These are phyloP conservation scores for Aspergillus avenaceus DNA, from an alignment of 495 filamentous ascomycete genomes.

Conservation along the genomic window DNA sequence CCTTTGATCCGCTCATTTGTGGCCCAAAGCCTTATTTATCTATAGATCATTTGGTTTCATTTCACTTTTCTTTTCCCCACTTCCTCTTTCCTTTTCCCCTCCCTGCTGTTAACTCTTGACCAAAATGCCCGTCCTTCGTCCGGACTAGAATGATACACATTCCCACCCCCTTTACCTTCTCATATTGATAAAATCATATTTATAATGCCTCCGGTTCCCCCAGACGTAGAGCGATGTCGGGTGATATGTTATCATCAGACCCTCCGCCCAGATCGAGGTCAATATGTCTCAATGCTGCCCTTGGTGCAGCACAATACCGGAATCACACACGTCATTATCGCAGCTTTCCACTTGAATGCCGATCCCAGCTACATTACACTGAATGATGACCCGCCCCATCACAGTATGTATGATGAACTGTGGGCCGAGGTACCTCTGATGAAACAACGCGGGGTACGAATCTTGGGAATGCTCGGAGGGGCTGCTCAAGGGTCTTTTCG, in stretches of 20 bases:
- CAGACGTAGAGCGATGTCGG: conserved; percentile 32
- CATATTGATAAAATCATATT: neutral
- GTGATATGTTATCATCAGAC: conserved; percentile 74
- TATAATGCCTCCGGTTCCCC: conserved; percentile 31
- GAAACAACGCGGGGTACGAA: conserved; percentile 60
- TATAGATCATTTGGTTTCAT: no score
- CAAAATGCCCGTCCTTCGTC: neutral
- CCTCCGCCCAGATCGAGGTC: conserved; percentile 45
- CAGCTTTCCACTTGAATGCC: conserved; percentile 76
- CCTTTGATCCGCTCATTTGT: no score
- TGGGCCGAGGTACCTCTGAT: conserved; percentile 69
- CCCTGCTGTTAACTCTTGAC: neutral
- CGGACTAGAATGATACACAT: neutral
- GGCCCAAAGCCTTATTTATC: no score
- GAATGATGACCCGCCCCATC: conserved; percentile 66
- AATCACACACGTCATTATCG: conserved; percentile 74
- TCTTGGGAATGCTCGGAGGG: conserved; percentile 81
- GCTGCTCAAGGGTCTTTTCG: conserved; percentile 66
- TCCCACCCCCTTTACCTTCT: neutral
- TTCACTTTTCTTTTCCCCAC: no score
- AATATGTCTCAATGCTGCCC: conserved; percentile 66
- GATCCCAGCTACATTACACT: conserved; percentile 57
- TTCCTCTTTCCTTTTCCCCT: no score
- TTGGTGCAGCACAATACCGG: conserved; percentile 55
- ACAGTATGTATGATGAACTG: conserved; percentile 52